Evolutionary conservation across 2,329 filamentous ascomycete species (phyloP), one percentile per base, ranked within the genome.

Genomic region (Claviceps sp.): DNA sequence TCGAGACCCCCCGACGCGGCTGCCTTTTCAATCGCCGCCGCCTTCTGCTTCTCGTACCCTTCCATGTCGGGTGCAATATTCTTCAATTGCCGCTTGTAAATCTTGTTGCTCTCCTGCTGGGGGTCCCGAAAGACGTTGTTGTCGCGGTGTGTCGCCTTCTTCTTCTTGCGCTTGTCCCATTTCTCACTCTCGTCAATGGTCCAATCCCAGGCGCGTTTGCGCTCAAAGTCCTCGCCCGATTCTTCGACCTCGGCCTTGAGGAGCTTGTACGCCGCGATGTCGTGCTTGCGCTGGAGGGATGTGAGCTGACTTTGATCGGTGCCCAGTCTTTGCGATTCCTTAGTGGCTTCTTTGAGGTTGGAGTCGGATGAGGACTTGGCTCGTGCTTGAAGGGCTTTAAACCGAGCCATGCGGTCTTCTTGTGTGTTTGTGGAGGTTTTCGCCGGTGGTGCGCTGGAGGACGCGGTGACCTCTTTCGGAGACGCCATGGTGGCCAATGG

Each of bases 171-270:
- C 71, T 84, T 85, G 68, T 98, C 93, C 93, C 93, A 98, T 59
- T 79, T 81, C 71, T 96, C 93, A 60, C 82, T 87, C 70, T 98
- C 93, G 57, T 98, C 93, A 6, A 91, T 74, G 1, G 93, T 98
- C 87, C 93, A 98, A 71, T 97, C 93, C 93, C 93, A 98, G 1
- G 93, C 93, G 42, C 93, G 84, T 71, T 97, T 96, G 59, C 93
- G 87, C 75, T 98, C 93, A 64, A 97, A 98, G 67, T 97, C 93
- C 52, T 87, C 89, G 38, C 89, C 89, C 0, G 77, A 74, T 17
- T 87, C 88, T 66, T 90, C 87, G 1, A 89, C 84, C 61, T 96
- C 89, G 4, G 89, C 88, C 72, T 95, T 95, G 44, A 96, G 77
- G 0, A 98, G 80, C 64, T 97, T 98, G 67, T 96, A 89, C 5